A percentile compares a stretch with the other conserved stretches of the same genome.
Conservation (phyloP, 2,329 filamentous ascomycete species). For the Penicillium polonicum region DNA sequence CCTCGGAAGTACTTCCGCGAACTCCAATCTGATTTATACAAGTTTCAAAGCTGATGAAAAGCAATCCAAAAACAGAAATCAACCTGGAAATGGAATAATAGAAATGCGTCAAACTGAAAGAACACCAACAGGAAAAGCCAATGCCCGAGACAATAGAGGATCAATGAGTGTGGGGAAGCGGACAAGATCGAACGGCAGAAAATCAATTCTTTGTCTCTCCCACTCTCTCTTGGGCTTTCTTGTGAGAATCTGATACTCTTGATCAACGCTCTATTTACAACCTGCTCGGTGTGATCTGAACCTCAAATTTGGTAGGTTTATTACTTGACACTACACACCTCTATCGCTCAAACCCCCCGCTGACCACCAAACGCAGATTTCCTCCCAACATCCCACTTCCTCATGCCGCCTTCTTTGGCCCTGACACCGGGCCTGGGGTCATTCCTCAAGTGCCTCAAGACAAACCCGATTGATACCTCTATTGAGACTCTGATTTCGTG, state of each 20-base stretch:
- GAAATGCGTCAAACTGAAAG: constrained; percentile 9
- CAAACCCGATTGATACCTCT: constrained; percentile 72
- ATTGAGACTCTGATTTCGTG: constrained; percentile 83
- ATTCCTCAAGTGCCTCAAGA: constrained; percentile 76
- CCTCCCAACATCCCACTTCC: constrained; percentile 19
- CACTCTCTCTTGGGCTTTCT: constrained; percentile 18
- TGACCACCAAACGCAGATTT: constrained; percentile 6
- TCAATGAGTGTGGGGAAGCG: constrained; percentile 29
- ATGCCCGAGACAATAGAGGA: constrained; percentile 10
- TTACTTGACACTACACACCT: background rate
- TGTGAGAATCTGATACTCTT: background rate
- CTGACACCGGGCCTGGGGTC: constrained; percentile 72
- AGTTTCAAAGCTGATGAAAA: background rate
- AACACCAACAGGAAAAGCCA: constrained; percentile 4
- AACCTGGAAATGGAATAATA: background rate
- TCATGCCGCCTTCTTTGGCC: constrained; percentile 60
- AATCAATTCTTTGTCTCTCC: constrained; percentile 27
- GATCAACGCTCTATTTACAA: background rate
- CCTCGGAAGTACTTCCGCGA: constrained; percentile 26
- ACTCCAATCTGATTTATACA: constrained; percentile 15
- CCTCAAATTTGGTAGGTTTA: background rate
- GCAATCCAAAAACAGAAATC: background rate
- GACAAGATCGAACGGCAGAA: constrained; percentile 28
- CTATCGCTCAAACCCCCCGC: background rate
- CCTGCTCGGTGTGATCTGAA: background rate